phyloP scores from a whole-genome alignment of 176 grass and related monocot species.

The Oryza coarctata region DNA sequence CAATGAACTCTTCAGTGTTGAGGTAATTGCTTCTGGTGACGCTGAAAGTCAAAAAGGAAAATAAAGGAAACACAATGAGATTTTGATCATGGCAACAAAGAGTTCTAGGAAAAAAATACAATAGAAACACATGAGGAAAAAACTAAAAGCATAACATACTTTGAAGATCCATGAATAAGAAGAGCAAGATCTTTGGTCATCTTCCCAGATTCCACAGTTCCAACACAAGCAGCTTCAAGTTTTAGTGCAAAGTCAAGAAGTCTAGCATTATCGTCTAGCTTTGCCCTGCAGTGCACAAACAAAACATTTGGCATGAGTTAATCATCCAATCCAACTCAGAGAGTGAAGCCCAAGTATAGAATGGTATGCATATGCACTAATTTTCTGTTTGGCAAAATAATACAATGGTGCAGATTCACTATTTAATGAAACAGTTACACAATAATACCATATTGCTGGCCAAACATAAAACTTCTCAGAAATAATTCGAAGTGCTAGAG shows the following conservation, averaged over 20 bases:
- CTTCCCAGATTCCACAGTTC: slow-evolving; percentile 86
- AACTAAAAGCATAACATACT: slow-evolving; percentile 45
- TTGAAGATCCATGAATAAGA: slow-evolving; percentile 80
- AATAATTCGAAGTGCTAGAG: background rate
- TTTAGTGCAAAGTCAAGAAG: slow-evolving; percentile 82
- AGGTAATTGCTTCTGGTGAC: slow-evolving; percentile 71
- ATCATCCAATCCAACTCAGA: background rate
- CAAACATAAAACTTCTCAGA: slow-evolving; percentile 5
- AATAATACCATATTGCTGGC: background rate
- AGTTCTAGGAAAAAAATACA: background rate
- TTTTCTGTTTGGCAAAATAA: background rate
- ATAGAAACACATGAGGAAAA: background rate
- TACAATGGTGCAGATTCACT: background rate
- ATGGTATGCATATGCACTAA: background rate
- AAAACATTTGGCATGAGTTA: background rate
- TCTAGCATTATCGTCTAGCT: slow-evolving; percentile 81
- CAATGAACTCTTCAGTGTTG: slow-evolving; percentile 94
- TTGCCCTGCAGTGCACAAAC: slow-evolving; percentile 58
- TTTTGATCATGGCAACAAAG: background rate
- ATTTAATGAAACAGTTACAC: background rate
- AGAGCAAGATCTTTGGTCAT: slow-evolving; percentile 99
- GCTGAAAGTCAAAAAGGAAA: slow-evolving; percentile 39
- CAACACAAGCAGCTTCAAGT: slow-evolving; percentile 82
- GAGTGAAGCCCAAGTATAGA: background rate
- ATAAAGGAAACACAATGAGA: slow-evolving; percentile 13